phyloP scores from a whole-genome alignment of 768 basidiomycete species.

The Nevesoporus exiguus region DNA sequence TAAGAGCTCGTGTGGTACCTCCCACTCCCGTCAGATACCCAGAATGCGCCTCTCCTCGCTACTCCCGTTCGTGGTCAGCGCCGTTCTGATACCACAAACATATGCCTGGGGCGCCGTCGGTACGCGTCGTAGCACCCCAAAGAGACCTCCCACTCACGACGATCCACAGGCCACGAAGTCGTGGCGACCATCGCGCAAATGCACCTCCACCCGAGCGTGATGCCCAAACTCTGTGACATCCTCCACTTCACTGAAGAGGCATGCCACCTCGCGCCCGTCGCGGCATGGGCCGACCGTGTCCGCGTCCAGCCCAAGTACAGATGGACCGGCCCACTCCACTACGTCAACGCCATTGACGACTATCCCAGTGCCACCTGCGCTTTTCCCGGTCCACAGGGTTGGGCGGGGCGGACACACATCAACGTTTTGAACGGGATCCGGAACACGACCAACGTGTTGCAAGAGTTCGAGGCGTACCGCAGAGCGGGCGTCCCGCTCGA shows the following conservation, averaged over 20 bases:
- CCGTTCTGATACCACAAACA: conserved; percentile 24
- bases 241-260: conserved; percentile 43
- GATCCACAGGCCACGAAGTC: conserved; percentile 73
- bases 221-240: conserved; percentile 65
- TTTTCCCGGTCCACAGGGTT: conserved; percentile 75
- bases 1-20: neutral
- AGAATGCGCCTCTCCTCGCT: conserved; percentile 22
- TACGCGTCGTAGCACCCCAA: conserved; percentile 9
- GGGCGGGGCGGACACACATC: conserved; percentile 50
- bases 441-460: conserved; percentile 68
- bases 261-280: conserved; percentile 81
- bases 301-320: conserved; percentile 50
- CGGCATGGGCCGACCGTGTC: conserved; percentile 84
- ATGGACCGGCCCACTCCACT: conserved; percentile 76
- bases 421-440: conserved; percentile 79
- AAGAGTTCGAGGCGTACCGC: conserved; percentile 39
- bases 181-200: conserved; percentile 94
- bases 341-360: conserved; percentile 71
- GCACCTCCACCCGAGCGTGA: conserved; percentile 72
- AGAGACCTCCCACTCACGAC: neutral
- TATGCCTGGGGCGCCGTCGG: conserved; percentile 43
- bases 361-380: conserved; percentile 71
- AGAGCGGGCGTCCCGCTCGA: neutral
- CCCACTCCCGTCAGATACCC: conserved; percentile 7
- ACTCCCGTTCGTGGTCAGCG: conserved; percentile 6